phyloP scores from a whole-genome alignment of 2,329 filamentous ascomycete species.

The Bipolaris victoriae region DNA sequence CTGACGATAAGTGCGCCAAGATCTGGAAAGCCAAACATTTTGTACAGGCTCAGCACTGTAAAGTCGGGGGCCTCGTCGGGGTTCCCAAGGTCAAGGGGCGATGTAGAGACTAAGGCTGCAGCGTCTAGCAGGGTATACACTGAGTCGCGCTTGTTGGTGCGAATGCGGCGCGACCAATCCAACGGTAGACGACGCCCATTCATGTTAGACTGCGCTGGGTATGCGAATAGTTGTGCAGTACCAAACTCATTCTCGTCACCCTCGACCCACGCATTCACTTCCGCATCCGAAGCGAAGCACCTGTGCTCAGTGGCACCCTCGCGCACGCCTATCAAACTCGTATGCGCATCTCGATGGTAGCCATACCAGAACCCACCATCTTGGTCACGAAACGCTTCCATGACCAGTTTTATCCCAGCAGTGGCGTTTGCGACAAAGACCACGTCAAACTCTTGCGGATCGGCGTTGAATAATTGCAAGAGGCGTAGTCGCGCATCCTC shows the following conservation, averaged over 20 bases:
- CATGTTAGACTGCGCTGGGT: conserved; percentile 93
- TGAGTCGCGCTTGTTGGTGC: conserved; percentile 50
- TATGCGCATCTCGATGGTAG: conserved; percentile 86
- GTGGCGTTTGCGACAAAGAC: conserved; percentile 94
- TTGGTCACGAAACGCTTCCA: conserved; percentile 74
- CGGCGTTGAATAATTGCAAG: conserved; percentile 79
- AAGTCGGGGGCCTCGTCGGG: conserved; percentile 75
- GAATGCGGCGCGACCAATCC: conserved; percentile 63
- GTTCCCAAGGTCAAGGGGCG: conserved; percentile 73
- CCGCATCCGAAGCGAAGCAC: conserved; percentile 69
- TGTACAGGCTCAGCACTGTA: conserved; percentile 86
- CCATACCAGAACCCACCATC: conserved; percentile 78
- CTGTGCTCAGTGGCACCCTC: conserved; percentile 68
- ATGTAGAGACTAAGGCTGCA: conserved; percentile 79
- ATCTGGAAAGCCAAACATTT: conserved; percentile 97
- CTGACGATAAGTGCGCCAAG: conserved; percentile 84
- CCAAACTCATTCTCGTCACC: conserved; percentile 24
- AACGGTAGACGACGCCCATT: conserved; percentile 78
- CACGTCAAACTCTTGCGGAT: conserved; percentile 81
- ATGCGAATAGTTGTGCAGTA: conserved; percentile 69
- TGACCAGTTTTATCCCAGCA: conserved; percentile 84
- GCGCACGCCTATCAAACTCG: conserved; percentile 81
- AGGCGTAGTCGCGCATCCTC: conserved; percentile 76
- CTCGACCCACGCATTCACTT: conserved; percentile 70
- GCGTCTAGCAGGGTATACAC: conserved; percentile 80